Evolutionary conservation across 2,329 filamentous ascomycete species (phyloP).

Genomic region (Claviceps lovelessii): DNA sequence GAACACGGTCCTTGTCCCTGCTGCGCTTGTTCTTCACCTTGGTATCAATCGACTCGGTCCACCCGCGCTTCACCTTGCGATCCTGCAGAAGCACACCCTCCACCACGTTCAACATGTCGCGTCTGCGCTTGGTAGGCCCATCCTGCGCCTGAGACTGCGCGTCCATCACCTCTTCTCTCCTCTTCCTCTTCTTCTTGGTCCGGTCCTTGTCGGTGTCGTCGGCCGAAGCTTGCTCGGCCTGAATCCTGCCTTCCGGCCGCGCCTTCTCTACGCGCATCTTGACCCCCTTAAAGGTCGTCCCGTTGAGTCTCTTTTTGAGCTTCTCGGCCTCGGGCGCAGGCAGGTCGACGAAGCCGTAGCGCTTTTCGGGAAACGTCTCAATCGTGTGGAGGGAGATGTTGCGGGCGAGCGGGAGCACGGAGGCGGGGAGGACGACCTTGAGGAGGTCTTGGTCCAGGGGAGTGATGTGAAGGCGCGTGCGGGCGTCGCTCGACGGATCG

Average conservation of each 20-base stretch:
- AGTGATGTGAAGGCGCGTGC: constrained; percentile 59
- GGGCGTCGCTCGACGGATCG: no score
- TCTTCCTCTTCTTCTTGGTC: constrained; percentile 6
- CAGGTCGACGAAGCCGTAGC: constrained; percentile 80
- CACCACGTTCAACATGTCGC: constrained; percentile 32
- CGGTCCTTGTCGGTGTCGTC: constrained; percentile 9
- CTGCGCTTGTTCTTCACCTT: constrained; percentile 34
- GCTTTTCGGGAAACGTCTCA: constrained; percentile 77
- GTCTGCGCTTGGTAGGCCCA: constrained; percentile 34
- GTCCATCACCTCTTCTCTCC: constrained; percentile 10
- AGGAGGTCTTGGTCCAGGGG: constrained; percentile 68
- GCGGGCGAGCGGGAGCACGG: constrained; percentile 49
- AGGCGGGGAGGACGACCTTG: constrained; percentile 54
- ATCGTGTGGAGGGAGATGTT: constrained; percentile 81
- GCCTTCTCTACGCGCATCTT: constrained; percentile 81
- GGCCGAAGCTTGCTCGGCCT: neutral
- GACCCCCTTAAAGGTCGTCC: constrained; percentile 65
- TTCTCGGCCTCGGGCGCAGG: constrained; percentile 75
- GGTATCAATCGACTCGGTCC: constrained; percentile 55
- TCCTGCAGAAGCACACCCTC: constrained; percentile 58
- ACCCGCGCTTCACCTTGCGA: constrained; percentile 75
- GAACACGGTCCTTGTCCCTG: constrained; percentile 32
- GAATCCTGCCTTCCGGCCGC: constrained; percentile 18
- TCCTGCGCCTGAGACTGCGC: constrained; percentile 6
- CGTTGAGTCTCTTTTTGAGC: constrained; percentile 80